phyloP scores from a whole-genome alignment of 2,329 filamentous ascomycete species.

The Trichophaea hybrida region DNA sequence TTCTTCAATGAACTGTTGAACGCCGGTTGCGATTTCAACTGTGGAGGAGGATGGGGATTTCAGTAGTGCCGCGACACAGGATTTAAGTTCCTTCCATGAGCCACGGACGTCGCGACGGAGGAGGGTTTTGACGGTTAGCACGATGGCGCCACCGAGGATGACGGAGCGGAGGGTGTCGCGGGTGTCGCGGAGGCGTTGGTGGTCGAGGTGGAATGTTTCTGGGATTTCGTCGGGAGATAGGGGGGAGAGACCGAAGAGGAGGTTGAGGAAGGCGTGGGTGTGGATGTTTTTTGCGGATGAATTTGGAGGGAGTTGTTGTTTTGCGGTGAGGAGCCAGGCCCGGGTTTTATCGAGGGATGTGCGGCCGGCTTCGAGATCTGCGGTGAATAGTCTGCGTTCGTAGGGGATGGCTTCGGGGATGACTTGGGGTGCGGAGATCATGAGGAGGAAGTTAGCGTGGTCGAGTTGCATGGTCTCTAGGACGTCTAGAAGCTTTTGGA shows the following conservation, averaged over 20 bases:
- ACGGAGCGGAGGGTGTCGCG: slow-evolving; percentile 48
- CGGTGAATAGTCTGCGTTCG: slow-evolving; percentile 56
- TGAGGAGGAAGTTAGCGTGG: slow-evolving; percentile 67
- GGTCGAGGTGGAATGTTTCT: slow-evolving; percentile 59
- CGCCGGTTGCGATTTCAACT: slow-evolving; percentile 8
- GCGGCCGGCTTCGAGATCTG: slow-evolving; percentile 45
- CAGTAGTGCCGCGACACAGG: not conserved
- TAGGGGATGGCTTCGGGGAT: slow-evolving; percentile 58
- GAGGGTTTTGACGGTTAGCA: slow-evolving; percentile 69
- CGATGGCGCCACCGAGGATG: slow-evolving; percentile 57
- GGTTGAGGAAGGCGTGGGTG: slow-evolving; percentile 58
- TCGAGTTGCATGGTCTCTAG: slow-evolving; percentile 67
- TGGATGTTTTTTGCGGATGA: slow-evolving; percentile 50
- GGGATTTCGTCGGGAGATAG: slow-evolving; percentile 45
- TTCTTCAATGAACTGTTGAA: slow-evolving; percentile 19
- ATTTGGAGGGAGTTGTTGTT: slow-evolving; percentile 44
- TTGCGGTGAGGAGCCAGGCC: slow-evolving; percentile 50
- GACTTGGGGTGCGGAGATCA: slow-evolving; percentile 55
- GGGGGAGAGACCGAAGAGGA: slow-evolving; percentile 52
- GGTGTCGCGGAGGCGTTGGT: slow-evolving; percentile 45
- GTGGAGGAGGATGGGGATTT: not conserved
- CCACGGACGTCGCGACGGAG: slow-evolving; percentile 66
- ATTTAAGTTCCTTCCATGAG: slow-evolving; percentile 49
- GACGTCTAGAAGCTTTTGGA: slow-evolving; percentile 59
- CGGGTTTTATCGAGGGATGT: slow-evolving; percentile 47